Conservation (phyloP, 2,329 filamentous ascomycete species). For the Colletotrichum aenigma region DNA sequence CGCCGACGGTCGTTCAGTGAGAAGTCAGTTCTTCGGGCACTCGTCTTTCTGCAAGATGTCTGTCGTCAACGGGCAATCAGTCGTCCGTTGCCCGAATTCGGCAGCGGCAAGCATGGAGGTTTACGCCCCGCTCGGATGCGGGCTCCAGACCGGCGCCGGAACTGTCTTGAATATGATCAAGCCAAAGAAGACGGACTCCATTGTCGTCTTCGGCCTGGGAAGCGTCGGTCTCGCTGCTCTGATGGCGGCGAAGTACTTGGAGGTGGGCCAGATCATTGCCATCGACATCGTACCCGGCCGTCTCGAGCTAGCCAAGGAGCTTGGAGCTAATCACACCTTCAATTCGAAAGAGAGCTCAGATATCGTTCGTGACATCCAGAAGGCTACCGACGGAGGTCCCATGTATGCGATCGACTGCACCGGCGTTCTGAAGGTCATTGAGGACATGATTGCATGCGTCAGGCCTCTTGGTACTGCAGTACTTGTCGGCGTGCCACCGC, state of each 20-base stretch:
- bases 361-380: conserved; percentile 89
- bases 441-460: conserved; percentile 5
- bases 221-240: conserved; percentile 89
- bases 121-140: conserved; percentile 79
- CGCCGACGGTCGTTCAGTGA: conserved; percentile 90
- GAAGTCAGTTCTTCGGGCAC: conserved; percentile 95
- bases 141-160: conserved; percentile 98
- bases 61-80: conserved; percentile 96
- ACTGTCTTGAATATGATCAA: conserved; percentile 92
- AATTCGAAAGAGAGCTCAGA: conserved; percentile 82
- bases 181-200: conserved; percentile 85
- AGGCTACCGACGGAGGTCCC: conserved; percentile 96
- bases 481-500: conserved; percentile 5
- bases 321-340: conserved; percentile 95
- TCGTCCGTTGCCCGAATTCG: conserved; percentile 88
- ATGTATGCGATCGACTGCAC: conserved; percentile 99
- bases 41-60: conserved; percentile 99
- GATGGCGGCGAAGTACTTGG: conserved; percentile 91
- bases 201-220: conserved; percentile 93
- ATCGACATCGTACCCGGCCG: conserved; percentile 82
- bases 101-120: conserved; percentile 81
- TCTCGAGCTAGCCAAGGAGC: conserved; percentile 90
- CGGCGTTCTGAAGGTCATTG: conserved; percentile 90
- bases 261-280: conserved; percentile 77
- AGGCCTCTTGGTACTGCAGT: neutral